A percentile compares a stretch with the other conserved stretches of the same genome.
Conservation (phyloP, 2,329 filamentous ascomycete species). For the Phaeosphaeriaceae sp. region DNA sequence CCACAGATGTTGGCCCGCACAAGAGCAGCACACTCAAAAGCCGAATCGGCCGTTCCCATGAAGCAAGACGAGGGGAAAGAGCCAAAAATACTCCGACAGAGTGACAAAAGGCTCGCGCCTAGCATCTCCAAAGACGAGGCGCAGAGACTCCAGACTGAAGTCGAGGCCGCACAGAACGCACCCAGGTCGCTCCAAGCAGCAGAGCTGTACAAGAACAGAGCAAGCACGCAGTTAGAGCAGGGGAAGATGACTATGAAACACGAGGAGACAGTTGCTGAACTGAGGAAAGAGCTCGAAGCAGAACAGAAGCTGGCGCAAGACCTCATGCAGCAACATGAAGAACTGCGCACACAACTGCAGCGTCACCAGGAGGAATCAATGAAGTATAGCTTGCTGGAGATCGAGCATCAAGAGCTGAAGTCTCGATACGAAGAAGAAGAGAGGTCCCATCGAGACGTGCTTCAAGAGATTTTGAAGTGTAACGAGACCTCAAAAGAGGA, state of each 20-base stretch:
- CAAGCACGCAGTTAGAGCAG: neutral
- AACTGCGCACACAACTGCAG: neutral
- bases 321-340: neutral
- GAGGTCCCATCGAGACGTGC: slow-evolving; percentile 6
- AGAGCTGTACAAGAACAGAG: neutral
- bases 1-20: neutral
- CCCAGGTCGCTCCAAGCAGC: neutral
- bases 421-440: neutral
- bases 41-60: neutral
- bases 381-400: neutral
- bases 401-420: neutral
- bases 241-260: neutral
- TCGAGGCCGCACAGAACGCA: neutral
- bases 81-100: too few relatives aligned
- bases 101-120: too few relatives aligned
- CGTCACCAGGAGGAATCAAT: neutral
- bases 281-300: neutral
- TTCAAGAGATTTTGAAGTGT: slow-evolving; percentile 3
- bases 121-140: neutral
- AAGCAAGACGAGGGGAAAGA: neutral
- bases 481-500: neutral
- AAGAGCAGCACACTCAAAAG: neutral
- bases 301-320: neutral
- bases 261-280: neutral
- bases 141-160: neutral